Base-by-base conservation (phyloP, 2,329 filamentous ascomycete genomes). In the Aspergillus costaricaensis region DNA sequence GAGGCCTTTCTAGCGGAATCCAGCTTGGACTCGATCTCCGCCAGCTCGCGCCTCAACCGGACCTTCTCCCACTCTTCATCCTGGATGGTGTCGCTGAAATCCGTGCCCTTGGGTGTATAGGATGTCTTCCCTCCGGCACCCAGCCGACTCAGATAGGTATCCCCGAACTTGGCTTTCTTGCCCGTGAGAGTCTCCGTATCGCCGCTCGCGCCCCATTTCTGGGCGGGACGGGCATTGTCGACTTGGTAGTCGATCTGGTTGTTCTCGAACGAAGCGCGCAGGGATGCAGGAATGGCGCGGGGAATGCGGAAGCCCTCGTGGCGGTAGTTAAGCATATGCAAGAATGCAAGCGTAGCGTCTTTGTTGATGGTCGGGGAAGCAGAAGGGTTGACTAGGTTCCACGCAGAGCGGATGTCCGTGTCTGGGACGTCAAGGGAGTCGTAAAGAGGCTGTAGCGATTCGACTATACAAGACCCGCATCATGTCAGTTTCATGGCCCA, bases 1-100 rank as follows among this genome's bases (percentile, higher is more conserved):
- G 88, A 88, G 47, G 88, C 86, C 59, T 87, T 84, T 78, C 96
- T 92, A 1, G 96, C 89, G 60, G 90, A 88, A 38, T 88, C 87
- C 63, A 97, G 89, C 81, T 96, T 96, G 59, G 89, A 85, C 70
- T 99, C 93, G 27, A 99, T 81, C 69, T 98, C 94, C 23, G 87
- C 85, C 32, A 99, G 85, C 77, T 98, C 92, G 74, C 95, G 93
- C 83, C 96, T 94, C 66, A 99, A 83, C 57, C 93, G 86, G 48
- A 98, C 95, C 77, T 98, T 95, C 77, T 99, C 95, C 92, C 95
- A 98, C 74, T 99, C 95, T 70, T 88, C 87, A 25, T 96, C 94
- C 62, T 90, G 91, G 74, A 92, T 91, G 64, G 91, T 90, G 39
- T 85, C 84, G 60, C 88, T 90, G 75, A 98, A 98, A 79, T 99